Percentiles rank a stretch among this genome's conserved stretches.
Evolutionary conservation across 345 rosid species (phyloP).

Genomic region (Eucalyptus cloeziana): DNA sequence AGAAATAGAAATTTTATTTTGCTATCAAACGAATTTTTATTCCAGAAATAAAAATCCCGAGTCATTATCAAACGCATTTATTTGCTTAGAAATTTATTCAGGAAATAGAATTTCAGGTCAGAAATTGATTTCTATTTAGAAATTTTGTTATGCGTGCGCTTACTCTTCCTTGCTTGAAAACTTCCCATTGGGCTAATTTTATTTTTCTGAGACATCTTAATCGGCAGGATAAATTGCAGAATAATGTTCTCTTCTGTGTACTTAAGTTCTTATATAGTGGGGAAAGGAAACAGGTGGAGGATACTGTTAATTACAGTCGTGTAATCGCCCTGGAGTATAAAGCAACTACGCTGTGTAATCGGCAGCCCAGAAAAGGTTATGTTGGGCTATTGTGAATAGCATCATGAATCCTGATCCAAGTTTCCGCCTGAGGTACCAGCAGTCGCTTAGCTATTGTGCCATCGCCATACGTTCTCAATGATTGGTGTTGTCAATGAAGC

Average conservation of each 20-base stretch:
- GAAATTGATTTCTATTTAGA: too few relatives aligned
- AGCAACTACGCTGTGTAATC: background rate
- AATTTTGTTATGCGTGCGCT: too few relatives aligned
- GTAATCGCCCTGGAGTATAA: background rate
- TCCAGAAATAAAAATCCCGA: fast-evolving
- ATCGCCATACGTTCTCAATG: background rate
- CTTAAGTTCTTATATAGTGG: background rate
- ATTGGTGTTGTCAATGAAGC: background rate
- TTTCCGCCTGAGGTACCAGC: background rate
- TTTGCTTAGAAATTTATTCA: fast-evolving
- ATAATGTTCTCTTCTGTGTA: background rate
- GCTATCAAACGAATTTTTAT: too few relatives aligned
- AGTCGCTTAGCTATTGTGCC: background rate
- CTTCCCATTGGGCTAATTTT: background rate
- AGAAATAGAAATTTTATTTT: too few relatives aligned
- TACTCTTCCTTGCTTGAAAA: background rate
- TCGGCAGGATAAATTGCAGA: background rate
- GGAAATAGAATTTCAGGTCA: fast-evolving
- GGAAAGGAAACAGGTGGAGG: background rate
- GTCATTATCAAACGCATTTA: fast-evolving
- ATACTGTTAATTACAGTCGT: background rate
- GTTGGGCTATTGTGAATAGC: background rate
- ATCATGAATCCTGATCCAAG: background rate
- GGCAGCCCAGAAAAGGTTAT: background rate
- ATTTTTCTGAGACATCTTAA: background rate